A percentile compares a stretch with the other conserved stretches of the same genome.
Conservation (phyloP, 2,329 filamentous ascomycete genomes). For the Hypoxylon sp. region DNA sequence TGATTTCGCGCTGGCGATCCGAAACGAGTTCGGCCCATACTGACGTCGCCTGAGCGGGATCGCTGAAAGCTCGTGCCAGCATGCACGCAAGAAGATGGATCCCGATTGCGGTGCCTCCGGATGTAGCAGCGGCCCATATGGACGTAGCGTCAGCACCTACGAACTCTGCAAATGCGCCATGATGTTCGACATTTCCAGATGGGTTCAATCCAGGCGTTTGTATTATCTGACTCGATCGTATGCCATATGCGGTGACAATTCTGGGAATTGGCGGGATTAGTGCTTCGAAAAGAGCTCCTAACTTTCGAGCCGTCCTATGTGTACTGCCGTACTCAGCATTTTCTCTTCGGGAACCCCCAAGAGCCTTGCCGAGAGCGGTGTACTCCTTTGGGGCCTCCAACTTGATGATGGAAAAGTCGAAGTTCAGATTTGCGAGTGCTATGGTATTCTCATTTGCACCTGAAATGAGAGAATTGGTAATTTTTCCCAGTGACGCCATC, state of each 20-base stretch:
- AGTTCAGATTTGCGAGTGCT: constrained; percentile 53
- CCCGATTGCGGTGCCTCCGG: constrained; percentile 1
- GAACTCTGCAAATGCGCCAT: neutral
- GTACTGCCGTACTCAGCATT: constrained; percentile 58
- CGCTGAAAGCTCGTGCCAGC: constrained; percentile 5
- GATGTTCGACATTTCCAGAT: neutral
- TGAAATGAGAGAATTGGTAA: neutral
- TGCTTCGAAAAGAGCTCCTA: constrained; percentile 59
- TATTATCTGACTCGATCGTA: constrained; percentile 23
- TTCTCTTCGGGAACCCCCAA: constrained; percentile 53
- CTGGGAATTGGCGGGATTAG: constrained; percentile 53
- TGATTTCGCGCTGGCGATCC: neutral
- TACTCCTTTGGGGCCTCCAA: constrained; percentile 59
- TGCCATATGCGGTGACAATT: constrained; percentile 51
- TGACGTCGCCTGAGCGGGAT: neutral
- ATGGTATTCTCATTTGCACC: constrained; percentile 30
- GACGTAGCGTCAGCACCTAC: constrained; percentile 18
- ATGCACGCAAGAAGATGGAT: constrained; percentile 25
- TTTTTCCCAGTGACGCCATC: neutral
- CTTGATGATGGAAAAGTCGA: constrained; percentile 62
- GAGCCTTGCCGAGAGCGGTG: constrained; percentile 48
- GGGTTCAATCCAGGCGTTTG: neutral
- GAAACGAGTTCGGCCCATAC: constrained; percentile 8
- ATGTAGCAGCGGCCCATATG: constrained; percentile 29
- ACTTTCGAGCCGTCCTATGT: constrained; percentile 58